Evolutionary conservation across 352 stramenopile genomes (phyloP).

Genomic region (Globisporangium cystogenes): DNA sequence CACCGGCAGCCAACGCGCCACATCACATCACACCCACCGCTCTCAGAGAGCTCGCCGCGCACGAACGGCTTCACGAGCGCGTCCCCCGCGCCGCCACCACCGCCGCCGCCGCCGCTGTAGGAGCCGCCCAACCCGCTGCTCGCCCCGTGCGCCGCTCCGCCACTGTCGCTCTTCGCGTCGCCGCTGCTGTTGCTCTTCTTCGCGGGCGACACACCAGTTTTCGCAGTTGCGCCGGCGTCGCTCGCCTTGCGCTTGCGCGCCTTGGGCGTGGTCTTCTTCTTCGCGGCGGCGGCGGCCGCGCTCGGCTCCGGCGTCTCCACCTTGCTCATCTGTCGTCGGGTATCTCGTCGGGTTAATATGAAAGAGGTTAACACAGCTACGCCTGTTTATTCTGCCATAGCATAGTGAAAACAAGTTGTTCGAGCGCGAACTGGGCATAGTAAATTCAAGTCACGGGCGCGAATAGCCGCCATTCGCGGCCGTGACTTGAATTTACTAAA

Average conservation of each 20-base stretch:
- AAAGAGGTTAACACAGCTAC: too few relatives aligned
- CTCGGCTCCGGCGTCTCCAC: neutral
- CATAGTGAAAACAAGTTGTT: too few relatives aligned
- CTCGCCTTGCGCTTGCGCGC: conserved; percentile 71
- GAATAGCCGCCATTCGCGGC: too few relatives aligned
- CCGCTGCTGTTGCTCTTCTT: conserved; percentile 23
- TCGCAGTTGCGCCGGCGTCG: conserved; percentile 34
- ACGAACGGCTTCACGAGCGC: conserved; percentile 63
- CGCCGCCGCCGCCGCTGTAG: conserved; percentile 7
- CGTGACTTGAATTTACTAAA: too few relatives aligned
- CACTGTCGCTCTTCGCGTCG: neutral
- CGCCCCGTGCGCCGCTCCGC: conserved; percentile 9
- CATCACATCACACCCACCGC: conserved; percentile 31
- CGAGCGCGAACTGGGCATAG: too few relatives aligned
- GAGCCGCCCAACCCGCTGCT: neutral
- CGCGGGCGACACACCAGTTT: conserved; percentile 22
- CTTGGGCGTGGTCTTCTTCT: conserved; percentile 75
- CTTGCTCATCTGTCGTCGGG: neutral
- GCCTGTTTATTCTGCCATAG: too few relatives aligned
- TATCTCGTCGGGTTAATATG: neutral
- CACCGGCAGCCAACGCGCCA: too few relatives aligned
- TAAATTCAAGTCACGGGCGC: too few relatives aligned
- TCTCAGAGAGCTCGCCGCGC: conserved; percentile 72
- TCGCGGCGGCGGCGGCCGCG: conserved; percentile 12
- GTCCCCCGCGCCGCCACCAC: conserved; percentile 3